Percentiles rank a stretch among this genome's conserved stretches.
These are phyloP conservation scores for Monosporascus sp. DNA, from an alignment of 2,329 filamentous ascomycete species.

Conservation along the genomic window DNA sequence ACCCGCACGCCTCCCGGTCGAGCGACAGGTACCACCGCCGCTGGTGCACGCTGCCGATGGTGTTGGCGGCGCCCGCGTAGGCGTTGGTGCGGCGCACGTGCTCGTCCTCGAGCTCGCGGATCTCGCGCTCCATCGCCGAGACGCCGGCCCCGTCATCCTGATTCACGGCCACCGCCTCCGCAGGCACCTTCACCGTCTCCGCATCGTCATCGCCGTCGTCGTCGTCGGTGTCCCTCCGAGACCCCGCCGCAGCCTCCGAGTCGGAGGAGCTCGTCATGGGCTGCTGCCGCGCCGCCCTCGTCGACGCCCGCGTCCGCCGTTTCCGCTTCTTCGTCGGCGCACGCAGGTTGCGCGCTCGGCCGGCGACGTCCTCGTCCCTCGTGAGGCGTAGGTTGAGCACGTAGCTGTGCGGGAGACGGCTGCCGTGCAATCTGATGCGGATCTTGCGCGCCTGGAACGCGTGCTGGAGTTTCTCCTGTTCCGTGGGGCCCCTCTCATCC, in stretches of 20 bases:
- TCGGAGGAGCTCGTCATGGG: conserved; percentile 4
- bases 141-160: conserved; percentile 7
- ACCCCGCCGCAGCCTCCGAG: conserved; percentile 6
- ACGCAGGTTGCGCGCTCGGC: conserved; percentile 21
- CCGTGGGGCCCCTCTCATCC: conserved; percentile 23
- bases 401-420: conserved; percentile 47
- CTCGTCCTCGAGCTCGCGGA: conserved; percentile 44
- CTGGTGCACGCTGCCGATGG: conserved; percentile 62
- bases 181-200: conserved; percentile 15
- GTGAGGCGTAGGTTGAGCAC: conserved; percentile 50
- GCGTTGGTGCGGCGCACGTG: conserved; percentile 56
- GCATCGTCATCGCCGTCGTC: conserved; percentile 11
- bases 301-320: conserved; percentile 17
- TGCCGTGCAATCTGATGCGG: conserved; percentile 48
- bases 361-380: conserved; percentile 33
- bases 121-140: conserved; percentile 35
- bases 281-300: conserved; percentile 3
- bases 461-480: conserved; percentile 42
- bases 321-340: conserved; percentile 18
- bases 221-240: neutral
- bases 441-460: conserved; percentile 54
- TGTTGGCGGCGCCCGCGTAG: conserved; percentile 60
- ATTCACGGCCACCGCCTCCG: conserved; percentile 2
- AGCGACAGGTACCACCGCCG: conserved; percentile 61
- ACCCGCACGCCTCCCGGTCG: conserved; percentile 55